Evolutionary conservation across 2,329 filamentous ascomycete genomes (phyloP).

Genomic region (Hypomyces perniciosus): DNA sequence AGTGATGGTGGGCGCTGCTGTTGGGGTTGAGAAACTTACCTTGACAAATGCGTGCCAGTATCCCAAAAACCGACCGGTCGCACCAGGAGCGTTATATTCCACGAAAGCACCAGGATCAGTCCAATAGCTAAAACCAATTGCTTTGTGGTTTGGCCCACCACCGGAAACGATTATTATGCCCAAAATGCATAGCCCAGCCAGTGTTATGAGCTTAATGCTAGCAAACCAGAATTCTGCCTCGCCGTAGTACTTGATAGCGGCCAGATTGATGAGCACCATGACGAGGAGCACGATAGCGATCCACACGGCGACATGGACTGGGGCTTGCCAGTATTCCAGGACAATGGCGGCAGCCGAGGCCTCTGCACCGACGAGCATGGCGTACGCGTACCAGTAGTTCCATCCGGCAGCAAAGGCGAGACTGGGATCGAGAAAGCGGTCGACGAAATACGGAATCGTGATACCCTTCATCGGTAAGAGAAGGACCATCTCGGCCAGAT

Average conservation of each 20-base stretch:
- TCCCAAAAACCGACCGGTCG: conserved; percentile 49
- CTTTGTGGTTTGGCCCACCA: conserved; percentile 44
- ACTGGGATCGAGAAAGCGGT: conserved; percentile 49
- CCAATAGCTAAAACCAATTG: conserved; percentile 40
- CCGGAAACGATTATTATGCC: conserved; percentile 52
- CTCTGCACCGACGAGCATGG: conserved; percentile 53
- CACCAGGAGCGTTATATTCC: conserved; percentile 39
- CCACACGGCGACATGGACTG: conserved; percentile 50
- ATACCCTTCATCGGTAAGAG: conserved; percentile 52
- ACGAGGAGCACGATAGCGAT: conserved; percentile 52
- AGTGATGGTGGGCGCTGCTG: not conserved
- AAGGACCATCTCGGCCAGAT: conserved; percentile 49
- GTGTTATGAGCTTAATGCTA: conserved; percentile 54
- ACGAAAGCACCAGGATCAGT: conserved; percentile 39
- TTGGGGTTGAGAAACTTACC: conserved; percentile 2
- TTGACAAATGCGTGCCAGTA: conserved; percentile 52
- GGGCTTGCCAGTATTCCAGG: conserved; percentile 53
- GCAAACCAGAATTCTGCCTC: conserved; percentile 59
- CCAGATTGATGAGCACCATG: conserved; percentile 50
- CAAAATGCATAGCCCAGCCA: conserved; percentile 51
- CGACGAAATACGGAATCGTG: conserved; percentile 50
- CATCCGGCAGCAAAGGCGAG: conserved; percentile 52
- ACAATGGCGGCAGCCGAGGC: conserved; percentile 52
- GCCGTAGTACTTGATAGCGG: conserved; percentile 48
- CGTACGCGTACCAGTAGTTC: conserved; percentile 59